Evolutionary conservation across 441 rosid genomes (phyloP).

Genomic region (Populus hybrid): DNA sequence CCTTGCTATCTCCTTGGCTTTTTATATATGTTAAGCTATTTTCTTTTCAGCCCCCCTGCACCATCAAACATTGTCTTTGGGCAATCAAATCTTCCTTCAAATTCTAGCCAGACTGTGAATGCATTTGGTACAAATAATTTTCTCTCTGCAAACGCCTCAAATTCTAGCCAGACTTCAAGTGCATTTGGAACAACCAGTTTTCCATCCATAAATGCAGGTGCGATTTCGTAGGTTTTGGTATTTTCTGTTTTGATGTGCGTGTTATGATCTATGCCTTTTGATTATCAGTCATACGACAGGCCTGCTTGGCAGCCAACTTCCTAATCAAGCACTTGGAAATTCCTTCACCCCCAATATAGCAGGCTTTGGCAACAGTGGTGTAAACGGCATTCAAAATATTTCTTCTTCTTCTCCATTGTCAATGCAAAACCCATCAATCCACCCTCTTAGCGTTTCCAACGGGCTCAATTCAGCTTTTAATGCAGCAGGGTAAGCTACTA

Average conservation of each 20-base stretch:
- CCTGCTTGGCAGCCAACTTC: constrained; percentile 29
- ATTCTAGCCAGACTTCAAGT: constrained; percentile 32
- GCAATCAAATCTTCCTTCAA: constrained; percentile 38
- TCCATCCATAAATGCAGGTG: constrained; percentile 37
- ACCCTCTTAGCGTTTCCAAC: constrained; percentile 13
- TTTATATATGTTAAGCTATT: not conserved
- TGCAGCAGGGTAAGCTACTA: constrained; percentile 27
- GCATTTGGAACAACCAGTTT: constrained; percentile 13
- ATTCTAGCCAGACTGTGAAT: constrained; percentile 32
- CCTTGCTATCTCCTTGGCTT: not conserved
- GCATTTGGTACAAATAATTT: constrained; percentile 12
- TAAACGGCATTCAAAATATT: constrained; percentile 23
- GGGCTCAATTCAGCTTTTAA: constrained; percentile 20
- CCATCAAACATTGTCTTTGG: constrained; percentile 43
- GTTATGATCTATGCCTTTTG: constrained; percentile 7
- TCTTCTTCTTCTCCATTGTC: constrained; percentile 28
- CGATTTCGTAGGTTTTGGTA: not conserved
- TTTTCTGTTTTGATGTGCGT: constrained; percentile 3
- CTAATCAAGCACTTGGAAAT: constrained; percentile 26
- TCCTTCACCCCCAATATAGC: constrained; percentile 21
- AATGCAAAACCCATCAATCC: constrained; percentile 27
- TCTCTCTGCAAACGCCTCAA: constrained; percentile 18
- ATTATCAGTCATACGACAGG: constrained; percentile 29
- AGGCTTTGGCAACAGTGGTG: constrained; percentile 27
- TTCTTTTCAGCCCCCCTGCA: constrained; percentile 34